Conservation (phyloP, 2,329 filamentous ascomycete genomes). For the Aspergillus neoniger region DNA sequence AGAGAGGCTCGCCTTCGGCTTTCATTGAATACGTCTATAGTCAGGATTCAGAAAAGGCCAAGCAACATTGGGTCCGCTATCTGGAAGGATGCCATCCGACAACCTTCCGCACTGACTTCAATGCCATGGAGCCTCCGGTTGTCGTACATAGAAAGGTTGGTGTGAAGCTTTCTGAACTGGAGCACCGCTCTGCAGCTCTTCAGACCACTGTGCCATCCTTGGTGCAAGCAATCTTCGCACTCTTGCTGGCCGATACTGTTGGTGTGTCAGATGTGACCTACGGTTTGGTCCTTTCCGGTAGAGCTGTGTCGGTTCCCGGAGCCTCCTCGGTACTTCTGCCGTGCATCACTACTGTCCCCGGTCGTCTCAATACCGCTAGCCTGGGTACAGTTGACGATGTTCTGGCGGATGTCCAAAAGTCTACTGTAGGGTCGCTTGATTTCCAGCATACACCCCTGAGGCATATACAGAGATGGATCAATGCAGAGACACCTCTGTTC, state of each 20-base stretch:
- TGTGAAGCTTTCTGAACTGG: constrained; percentile 28
- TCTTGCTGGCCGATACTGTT: constrained; percentile 34
- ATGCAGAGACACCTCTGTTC: constrained; percentile 35
- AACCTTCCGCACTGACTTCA: constrained; percentile 13
- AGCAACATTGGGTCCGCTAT: constrained; percentile 29
- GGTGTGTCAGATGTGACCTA: constrained; percentile 35
- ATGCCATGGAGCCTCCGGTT: constrained; percentile 14
- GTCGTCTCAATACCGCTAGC: constrained; percentile 30
- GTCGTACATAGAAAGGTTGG: constrained; percentile 17
- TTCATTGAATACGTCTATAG: constrained; percentile 32
- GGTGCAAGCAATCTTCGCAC: constrained; percentile 37
- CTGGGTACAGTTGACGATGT: constrained; percentile 27
- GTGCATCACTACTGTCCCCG: constrained; percentile 42
- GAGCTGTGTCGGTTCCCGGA: constrained; percentile 33
- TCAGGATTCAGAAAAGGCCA: constrained; percentile 29
- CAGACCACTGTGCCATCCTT: constrained; percentile 35
- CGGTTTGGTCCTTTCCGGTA: constrained; percentile 37
- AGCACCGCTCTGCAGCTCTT: constrained; percentile 27
- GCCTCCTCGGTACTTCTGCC: constrained; percentile 37
- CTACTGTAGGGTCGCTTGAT: constrained; percentile 31
- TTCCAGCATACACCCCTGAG: constrained; percentile 40
- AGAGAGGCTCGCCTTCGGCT: constrained; percentile 24
- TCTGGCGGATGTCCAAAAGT: constrained; percentile 25
- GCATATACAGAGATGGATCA: constrained; percentile 39
- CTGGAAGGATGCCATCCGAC: constrained; percentile 29